Conservation (phyloP, 257 asterid genomes). For the Scutellaria minor region DNA sequence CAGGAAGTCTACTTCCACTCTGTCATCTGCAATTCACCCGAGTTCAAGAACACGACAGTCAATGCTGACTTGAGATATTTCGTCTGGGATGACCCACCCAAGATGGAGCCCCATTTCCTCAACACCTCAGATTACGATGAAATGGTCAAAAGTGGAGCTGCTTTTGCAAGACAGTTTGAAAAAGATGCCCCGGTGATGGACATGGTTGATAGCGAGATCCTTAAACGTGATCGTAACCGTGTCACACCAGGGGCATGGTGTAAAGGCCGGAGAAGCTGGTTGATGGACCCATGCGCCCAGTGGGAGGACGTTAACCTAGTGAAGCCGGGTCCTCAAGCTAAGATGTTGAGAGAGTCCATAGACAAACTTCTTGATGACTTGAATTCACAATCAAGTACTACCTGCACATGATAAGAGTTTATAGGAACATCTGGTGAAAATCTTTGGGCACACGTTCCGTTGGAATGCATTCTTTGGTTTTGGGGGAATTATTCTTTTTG, state of each 20-base stretch:
- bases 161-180: constrained; percentile 85
- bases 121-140: constrained; percentile 58
- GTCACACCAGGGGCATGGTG: constrained; percentile 98
- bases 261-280: constrained; percentile 66
- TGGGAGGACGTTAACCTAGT: constrained; percentile 87
- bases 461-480: constrained; percentile 46
- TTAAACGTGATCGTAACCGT: constrained; percentile 63
- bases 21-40: constrained; percentile 78
- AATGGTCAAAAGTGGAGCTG: constrained; percentile 86
- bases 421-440: not conserved
- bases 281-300: constrained; percentile 80
- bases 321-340: constrained; percentile 68
- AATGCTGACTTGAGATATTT: constrained; percentile 87
- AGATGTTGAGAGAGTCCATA: constrained; percentile 55
- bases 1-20: constrained; percentile 96
- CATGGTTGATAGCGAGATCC: constrained; percentile 76
- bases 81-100: constrained; percentile 96
- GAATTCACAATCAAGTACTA: constrained; percentile 56
- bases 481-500: constrained; percentile 40
- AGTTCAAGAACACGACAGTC: constrained; percentile 77
- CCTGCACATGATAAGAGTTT: constrained; percentile 55
- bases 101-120: constrained; percentile 90
- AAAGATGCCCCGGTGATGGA: constrained; percentile 67
- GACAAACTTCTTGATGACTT: constrained; percentile 53
- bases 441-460: constrained; percentile 3